Conservation (phyloP, 108 stramenopile species). For the Nitzschia palea region DNA sequence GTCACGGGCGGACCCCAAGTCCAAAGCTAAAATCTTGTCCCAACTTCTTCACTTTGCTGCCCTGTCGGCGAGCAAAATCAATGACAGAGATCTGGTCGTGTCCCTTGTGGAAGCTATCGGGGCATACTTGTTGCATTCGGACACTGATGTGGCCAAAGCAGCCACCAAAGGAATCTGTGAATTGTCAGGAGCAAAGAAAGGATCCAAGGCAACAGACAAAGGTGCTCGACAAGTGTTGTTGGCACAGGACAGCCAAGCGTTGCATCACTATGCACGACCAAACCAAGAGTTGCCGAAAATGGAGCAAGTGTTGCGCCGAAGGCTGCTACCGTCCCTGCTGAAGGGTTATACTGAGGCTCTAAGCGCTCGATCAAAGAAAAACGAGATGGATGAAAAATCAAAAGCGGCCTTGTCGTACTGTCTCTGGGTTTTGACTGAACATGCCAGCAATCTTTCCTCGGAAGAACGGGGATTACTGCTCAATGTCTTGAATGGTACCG, state of each 20-base stretch:
- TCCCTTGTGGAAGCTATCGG: constrained; percentile 19
- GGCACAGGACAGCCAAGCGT: neutral
- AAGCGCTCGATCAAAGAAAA: neutral
- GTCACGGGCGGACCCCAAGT: neutral
- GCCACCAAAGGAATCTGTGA: constrained; percentile 19
- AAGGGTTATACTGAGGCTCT: neutral
- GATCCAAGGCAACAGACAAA: neutral
- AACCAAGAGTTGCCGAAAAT: neutral
- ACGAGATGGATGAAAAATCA: neutral
- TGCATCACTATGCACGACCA: neutral
- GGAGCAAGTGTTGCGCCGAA: constrained; percentile 1
- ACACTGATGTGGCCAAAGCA: constrained; percentile 9
- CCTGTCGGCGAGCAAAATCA: neutral
- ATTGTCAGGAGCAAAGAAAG: neutral
- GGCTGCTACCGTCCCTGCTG: neutral
- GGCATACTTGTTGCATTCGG: constrained; percentile 8
- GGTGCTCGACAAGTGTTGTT: neutral
- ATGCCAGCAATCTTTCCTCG: neutral
- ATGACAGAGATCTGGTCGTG: neutral
- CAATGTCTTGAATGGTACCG: neutral
- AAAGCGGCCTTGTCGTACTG: constrained; percentile 15
- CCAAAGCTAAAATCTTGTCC: neutral
- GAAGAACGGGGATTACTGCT: neutral
- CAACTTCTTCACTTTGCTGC: neutral
- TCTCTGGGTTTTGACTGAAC: constrained; percentile 14